Evolutionary conservation across 768 basidiomycete species (phyloP).

Genomic region (Lyophyllum shimeji): DNA sequence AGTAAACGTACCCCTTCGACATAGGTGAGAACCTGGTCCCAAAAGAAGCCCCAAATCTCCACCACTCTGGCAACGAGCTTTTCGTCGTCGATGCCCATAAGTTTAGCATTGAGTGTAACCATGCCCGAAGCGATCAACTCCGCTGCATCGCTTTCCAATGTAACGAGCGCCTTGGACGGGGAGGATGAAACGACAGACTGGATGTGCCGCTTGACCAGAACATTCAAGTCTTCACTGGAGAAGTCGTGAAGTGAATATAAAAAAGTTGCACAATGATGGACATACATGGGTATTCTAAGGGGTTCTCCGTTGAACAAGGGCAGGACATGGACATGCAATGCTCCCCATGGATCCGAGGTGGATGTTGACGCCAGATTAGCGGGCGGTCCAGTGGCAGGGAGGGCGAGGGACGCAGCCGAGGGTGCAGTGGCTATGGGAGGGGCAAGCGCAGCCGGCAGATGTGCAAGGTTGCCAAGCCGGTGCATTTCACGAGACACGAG

Average conservation of each 20-base stretch:
- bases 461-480: constrained; percentile 64
- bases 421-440: constrained; percentile 52
- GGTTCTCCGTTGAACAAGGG: constrained; percentile 93
- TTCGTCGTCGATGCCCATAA: constrained; percentile 75
- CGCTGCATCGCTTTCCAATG: constrained; percentile 74
- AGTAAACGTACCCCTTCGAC: constrained; percentile 71
- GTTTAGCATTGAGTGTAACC: constrained; percentile 87
- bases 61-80: constrained; percentile 76
- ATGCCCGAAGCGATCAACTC: constrained; percentile 88
- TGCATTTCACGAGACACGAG: constrained; percentile 86
- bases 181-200: constrained; percentile 68
- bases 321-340: constrained; percentile 82
- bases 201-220: constrained; percentile 78
- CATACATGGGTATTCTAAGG: constrained; percentile 79
- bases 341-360: constrained; percentile 75
- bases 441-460: constrained; percentile 49
- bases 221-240: constrained; percentile 84
- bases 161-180: constrained; percentile 70
- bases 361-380: constrained; percentile 39
- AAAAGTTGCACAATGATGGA: constrained; percentile 2
- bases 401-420: constrained; percentile 45
- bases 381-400: constrained; percentile 40
- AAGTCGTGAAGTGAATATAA: too few species aligned
- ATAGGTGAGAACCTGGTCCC: constrained; percentile 85
- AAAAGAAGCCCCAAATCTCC: constrained; percentile 93